Percentiles rank a stretch among this genome's conserved stretches.
Evolutionary conservation across 2,329 filamentous ascomycete species (phyloP).

Genomic region (Pyricularia grisea): DNA sequence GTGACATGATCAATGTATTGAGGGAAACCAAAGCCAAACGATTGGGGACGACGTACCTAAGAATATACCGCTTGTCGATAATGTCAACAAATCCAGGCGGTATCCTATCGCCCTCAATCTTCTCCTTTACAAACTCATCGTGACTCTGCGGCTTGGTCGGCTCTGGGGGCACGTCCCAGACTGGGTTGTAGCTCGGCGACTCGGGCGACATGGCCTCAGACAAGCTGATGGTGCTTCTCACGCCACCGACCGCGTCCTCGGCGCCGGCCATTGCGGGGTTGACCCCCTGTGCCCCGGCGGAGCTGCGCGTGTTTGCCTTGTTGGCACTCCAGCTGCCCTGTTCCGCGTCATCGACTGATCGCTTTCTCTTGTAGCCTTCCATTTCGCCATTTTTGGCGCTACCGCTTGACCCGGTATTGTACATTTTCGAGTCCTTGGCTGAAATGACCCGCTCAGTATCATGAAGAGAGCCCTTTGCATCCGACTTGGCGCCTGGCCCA

Average conservation of each 20-base stretch:
- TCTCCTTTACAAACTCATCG: constrained; percentile 39
- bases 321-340: not conserved
- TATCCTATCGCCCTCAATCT: constrained; percentile 32
- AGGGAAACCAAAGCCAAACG: too few species aligned
- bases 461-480: not conserved
- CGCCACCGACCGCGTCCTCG: not conserved
- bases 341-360: not conserved
- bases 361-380: not conserved
- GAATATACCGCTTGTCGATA: constrained; percentile 42
- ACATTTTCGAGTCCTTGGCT: not conserved
- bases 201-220: not conserved
- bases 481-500: not conserved
- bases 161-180: constrained; percentile 15
- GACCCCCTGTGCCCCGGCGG: not conserved
- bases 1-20: too few species aligned
- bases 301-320: not conserved
- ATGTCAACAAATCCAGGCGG: constrained; percentile 42
- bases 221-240: not conserved
- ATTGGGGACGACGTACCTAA: constrained; percentile 37
- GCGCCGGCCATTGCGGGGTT: not conserved
- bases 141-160: constrained; percentile 38
- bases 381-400: not conserved
- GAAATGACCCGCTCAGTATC: not conserved
- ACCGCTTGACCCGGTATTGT: not conserved
- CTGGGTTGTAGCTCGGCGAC: not conserved